These are phyloP conservation scores for Penicillium sp. DNA, from an alignment of 2,329 filamentous ascomycete species.

Conservation along the genomic window DNA sequence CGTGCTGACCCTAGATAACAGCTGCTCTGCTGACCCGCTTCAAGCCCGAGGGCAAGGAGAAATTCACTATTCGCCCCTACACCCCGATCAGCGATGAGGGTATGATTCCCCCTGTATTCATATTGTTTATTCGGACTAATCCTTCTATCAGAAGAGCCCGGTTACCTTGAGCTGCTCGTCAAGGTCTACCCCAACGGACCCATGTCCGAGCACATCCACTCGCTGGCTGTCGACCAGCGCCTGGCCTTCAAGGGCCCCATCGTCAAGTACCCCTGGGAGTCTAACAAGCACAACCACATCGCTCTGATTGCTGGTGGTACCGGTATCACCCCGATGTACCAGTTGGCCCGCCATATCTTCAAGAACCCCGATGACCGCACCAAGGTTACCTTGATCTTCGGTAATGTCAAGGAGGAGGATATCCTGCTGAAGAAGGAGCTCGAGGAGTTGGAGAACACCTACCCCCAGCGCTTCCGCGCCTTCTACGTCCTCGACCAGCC, in stretches of 20 bases:
- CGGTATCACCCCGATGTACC: slow-evolving; percentile 97
- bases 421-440: slow-evolving; percentile 88
- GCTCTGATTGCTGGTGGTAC: slow-evolving; percentile 80
- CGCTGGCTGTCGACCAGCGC: slow-evolving; percentile 74
- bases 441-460: slow-evolving; percentile 85
- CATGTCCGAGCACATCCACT: slow-evolving; percentile 88
- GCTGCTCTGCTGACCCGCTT: slow-evolving; percentile 86
- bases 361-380: slow-evolving; percentile 96
- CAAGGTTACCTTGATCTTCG: slow-evolving; percentile 93
- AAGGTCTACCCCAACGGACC: slow-evolving; percentile 89
- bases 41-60: slow-evolving; percentile 77
- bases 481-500: slow-evolving; percentile 92
- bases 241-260: slow-evolving; percentile 94
- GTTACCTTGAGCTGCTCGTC: slow-evolving; percentile 83
- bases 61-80: slow-evolving; percentile 87
- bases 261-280: slow-evolving; percentile 84
- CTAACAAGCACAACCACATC: slow-evolving; percentile 88
- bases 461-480: slow-evolving; percentile 89
- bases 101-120: slow-evolving; percentile 32
- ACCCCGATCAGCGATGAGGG: slow-evolving; percentile 87
- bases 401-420: slow-evolving; percentile 85
- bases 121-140: not conserved
- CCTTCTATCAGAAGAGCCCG: slow-evolving; percentile 61
- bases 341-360: slow-evolving; percentile 88
- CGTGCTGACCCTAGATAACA: slow-evolving; percentile 27